Conservation (phyloP, 805 yeast species). For the Saccharomycopsis vini region DNA sequence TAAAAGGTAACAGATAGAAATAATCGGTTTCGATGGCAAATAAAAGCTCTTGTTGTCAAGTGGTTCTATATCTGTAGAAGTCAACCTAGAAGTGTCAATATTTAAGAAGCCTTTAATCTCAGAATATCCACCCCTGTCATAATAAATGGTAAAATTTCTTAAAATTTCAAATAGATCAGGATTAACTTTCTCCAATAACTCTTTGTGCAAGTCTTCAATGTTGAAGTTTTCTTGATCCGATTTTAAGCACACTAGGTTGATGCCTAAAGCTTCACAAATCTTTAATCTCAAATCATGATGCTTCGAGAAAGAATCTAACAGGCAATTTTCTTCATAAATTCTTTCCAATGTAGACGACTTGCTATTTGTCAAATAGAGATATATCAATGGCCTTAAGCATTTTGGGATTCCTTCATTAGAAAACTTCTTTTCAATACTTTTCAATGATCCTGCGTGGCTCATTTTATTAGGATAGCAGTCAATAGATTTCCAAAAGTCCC, state of each 20-base stretch:
- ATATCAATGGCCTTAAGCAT: constrained; percentile 11
- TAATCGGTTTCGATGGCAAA: constrained; percentile 17
- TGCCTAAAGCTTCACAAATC: constrained; percentile 16
- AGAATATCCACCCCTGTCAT: constrained; percentile 16
- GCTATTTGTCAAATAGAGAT: constrained; percentile 14
- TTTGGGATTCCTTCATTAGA: constrained; percentile 10
- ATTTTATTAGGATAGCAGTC: constrained; percentile 17
- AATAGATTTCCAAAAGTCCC: constrained; percentile 18
- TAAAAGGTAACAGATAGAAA: constrained; percentile 14
- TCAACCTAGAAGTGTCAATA: constrained; percentile 9
- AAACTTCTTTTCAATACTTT: constrained; percentile 12
- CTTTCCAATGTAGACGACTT: constrained; percentile 14
- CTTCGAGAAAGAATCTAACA: constrained; percentile 13
- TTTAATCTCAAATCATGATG: constrained; percentile 13
- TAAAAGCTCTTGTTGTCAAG: constrained; percentile 9
- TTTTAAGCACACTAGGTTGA: constrained; percentile 15
- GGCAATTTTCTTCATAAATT: constrained; percentile 17
- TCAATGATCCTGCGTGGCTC: constrained; percentile 12
- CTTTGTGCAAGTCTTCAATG: constrained; percentile 16
- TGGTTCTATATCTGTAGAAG: too few species aligned
- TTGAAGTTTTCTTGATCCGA: constrained; percentile 10
- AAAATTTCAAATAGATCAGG: constrained; percentile 17
- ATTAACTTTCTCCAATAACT: constrained; percentile 16
- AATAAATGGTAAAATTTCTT: constrained; percentile 16
- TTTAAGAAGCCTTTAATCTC: constrained; percentile 15